Conservation (phyloP, 495 filamentous ascomycete species). For the Pyronema domesticum region DNA sequence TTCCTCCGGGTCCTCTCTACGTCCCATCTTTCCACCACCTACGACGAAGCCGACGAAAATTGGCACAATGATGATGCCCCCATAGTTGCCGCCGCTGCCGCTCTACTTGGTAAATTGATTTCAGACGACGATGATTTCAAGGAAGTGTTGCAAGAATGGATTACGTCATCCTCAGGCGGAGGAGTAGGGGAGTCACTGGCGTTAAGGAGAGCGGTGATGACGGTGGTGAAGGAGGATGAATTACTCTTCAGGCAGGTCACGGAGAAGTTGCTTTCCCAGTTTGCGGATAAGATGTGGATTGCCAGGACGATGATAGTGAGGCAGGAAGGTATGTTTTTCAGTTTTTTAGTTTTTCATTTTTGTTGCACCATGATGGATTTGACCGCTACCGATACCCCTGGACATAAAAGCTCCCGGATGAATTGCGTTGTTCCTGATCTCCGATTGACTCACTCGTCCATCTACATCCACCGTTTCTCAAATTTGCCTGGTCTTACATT, state of each 20-base stretch:
- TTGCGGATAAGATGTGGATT: slow-evolving; percentile 74
- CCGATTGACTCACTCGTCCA: too few relatives aligned
- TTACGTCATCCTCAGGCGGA: slow-evolving; percentile 44
- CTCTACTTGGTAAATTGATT: slow-evolving; percentile 29
- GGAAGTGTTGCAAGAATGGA: slow-evolving; percentile 47
- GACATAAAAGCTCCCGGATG: not conserved
- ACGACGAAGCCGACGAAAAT: slow-evolving; percentile 7
- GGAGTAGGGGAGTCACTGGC: slow-evolving; percentile 44
- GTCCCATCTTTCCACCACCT: slow-evolving; percentile 28
- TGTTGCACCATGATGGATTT: not conserved
- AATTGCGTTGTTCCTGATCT: not conserved
- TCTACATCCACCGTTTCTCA: too few relatives aligned
- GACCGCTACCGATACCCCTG: not conserved
- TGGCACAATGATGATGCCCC: slow-evolving; percentile 27
- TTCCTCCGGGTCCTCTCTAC: slow-evolving; percentile 17
- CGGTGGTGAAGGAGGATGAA: slow-evolving; percentile 36
- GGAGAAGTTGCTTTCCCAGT: slow-evolving; percentile 49
- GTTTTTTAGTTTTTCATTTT: not conserved
- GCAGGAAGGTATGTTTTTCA: slow-evolving; percentile 53
- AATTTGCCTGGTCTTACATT: not conserved
- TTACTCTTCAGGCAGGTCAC: slow-evolving; percentile 39
- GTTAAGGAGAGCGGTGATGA: slow-evolving; percentile 49
- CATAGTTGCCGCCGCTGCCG: slow-evolving; percentile 33
- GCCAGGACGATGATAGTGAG: slow-evolving; percentile 61
- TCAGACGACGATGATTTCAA: slow-evolving; percentile 26